Conservation (phyloP, 2,329 filamentous ascomycete genomes). For the Fusarium devonianum region DNA sequence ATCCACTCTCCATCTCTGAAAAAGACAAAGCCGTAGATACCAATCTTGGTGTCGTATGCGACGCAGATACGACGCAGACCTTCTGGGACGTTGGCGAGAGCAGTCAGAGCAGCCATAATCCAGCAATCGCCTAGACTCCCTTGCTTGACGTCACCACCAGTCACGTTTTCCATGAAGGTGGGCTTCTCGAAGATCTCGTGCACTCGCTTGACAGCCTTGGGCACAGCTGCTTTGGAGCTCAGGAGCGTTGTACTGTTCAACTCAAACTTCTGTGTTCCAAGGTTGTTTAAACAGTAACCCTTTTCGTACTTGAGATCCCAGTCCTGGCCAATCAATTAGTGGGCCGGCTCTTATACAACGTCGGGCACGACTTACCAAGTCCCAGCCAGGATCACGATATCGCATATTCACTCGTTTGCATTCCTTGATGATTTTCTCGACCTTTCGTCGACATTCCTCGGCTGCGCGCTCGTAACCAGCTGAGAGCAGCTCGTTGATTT, state of each 20-base stretch:
- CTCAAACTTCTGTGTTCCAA: constrained; percentile 61
- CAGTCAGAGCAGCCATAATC: constrained; percentile 80
- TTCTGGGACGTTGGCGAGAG: constrained; percentile 75
- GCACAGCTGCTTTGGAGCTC: constrained; percentile 59
- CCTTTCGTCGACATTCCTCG: constrained; percentile 69
- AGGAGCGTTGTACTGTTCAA: constrained; percentile 54
- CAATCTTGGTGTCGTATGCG: constrained; percentile 73
- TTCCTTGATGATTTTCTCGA: constrained; percentile 66
- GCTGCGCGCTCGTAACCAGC: constrained; percentile 69
- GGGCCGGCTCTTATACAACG: not conserved
- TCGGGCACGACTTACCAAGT: constrained; percentile 54
- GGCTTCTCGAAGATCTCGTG: constrained; percentile 80
- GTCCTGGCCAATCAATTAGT: constrained; percentile 52
- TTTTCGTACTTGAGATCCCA: constrained; percentile 73
- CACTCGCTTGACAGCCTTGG: constrained; percentile 77
- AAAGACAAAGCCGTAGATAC: constrained; percentile 91
- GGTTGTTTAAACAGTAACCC: constrained; percentile 62
- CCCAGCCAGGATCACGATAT: constrained; percentile 73
- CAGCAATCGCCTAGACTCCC: constrained; percentile 82
- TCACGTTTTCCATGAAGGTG: constrained; percentile 70
- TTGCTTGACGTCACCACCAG: constrained; percentile 79
- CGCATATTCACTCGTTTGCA: constrained; percentile 80
- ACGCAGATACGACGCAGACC: constrained; percentile 79
- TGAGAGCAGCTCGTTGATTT: constrained; percentile 66
- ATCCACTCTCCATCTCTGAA: constrained; percentile 91